phyloP scores from a whole-genome alignment of 345 rosid species.

The Populus euphratica region DNA sequence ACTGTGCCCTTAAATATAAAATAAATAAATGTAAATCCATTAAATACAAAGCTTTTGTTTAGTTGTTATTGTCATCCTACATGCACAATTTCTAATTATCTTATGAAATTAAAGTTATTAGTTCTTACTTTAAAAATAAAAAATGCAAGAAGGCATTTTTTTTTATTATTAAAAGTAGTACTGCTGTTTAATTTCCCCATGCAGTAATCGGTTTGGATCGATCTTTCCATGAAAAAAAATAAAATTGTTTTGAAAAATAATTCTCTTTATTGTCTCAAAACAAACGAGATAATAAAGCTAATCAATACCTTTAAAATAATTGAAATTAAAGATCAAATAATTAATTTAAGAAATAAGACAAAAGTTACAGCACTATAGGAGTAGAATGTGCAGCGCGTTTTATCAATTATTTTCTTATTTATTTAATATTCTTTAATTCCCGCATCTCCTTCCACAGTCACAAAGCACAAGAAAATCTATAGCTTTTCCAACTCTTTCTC shows the following conservation, averaged over 20 bases:
- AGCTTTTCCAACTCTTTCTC: slow-evolving; percentile 12
- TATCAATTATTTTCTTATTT: not conserved
- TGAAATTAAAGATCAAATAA: not conserved
- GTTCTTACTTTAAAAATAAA: not conserved
- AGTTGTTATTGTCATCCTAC: not conserved
- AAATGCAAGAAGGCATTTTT: not conserved
- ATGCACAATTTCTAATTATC: not conserved
- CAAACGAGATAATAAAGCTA: slow-evolving; percentile 10
- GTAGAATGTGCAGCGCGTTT: not conserved
- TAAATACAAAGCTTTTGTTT: not conserved
- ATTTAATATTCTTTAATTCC: slow-evolving; percentile 7
- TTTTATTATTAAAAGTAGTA: not conserved
- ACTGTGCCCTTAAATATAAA: not conserved
- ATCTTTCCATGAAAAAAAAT: not conserved
- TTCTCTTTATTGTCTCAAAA: not conserved
- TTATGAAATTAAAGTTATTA: not conserved
- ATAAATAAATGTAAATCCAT: not conserved
- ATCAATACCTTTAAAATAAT: slow-evolving; percentile 6
- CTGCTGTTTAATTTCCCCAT: not conserved
- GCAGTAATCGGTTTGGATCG: not conserved
- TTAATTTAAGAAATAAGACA: slow-evolving; percentile 12
- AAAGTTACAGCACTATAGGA: slow-evolving; percentile 14
- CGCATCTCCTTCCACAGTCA: slow-evolving; percentile 21
- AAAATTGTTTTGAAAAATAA: not conserved
- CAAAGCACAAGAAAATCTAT: slow-evolving; percentile 42